phyloP scores from a whole-genome alignment of 495 filamentous ascomycete species.

The Penicillium robsamsonii region DNA sequence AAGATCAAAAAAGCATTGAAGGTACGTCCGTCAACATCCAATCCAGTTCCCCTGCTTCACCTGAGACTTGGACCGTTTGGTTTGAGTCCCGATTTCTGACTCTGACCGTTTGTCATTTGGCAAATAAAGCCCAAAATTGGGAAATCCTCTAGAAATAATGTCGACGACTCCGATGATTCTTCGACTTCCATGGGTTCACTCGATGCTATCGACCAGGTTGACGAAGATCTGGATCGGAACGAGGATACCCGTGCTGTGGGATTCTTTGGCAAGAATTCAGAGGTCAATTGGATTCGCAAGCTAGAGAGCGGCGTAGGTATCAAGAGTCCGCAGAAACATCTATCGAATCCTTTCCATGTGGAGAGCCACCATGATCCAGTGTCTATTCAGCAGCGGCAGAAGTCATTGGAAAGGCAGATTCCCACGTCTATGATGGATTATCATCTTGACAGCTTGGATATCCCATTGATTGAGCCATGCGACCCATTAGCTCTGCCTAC shows the following conservation, averaged over 20 bases:
- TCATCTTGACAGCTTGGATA: slow-evolving; percentile 54
- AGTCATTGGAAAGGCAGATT: slow-evolving; percentile 6
- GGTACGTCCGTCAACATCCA: slow-evolving; percentile 22
- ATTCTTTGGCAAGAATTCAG: slow-evolving; percentile 63
- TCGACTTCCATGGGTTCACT: slow-evolving; percentile 53
- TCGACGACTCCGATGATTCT: slow-evolving; percentile 22
- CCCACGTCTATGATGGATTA: slow-evolving; percentile 48
- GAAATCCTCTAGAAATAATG: slow-evolving; percentile 2
- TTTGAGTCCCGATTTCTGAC: background rate
- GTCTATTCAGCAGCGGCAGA: background rate
- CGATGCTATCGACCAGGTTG: slow-evolving; percentile 55
- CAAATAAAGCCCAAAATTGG: slow-evolving; percentile 7
- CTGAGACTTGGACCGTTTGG: background rate
- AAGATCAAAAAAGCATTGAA: slow-evolving; percentile 36
- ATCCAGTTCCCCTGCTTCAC: background rate
- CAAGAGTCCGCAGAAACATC: background rate
- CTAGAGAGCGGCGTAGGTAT: slow-evolving; percentile 30
- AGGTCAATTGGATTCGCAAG: slow-evolving; percentile 58
- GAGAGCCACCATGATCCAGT: background rate
- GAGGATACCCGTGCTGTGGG: slow-evolving; percentile 51
- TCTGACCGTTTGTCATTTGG: slow-evolving; percentile 2
- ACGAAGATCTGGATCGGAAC: slow-evolving; percentile 57
- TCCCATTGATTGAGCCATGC: slow-evolving; percentile 41
- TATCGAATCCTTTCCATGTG: background rate
- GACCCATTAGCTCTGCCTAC: slow-evolving; percentile 52